Evolutionary conservation across 108 stramenopile genomes (phyloP).

Genomic region (Nitzschia sp.): DNA sequence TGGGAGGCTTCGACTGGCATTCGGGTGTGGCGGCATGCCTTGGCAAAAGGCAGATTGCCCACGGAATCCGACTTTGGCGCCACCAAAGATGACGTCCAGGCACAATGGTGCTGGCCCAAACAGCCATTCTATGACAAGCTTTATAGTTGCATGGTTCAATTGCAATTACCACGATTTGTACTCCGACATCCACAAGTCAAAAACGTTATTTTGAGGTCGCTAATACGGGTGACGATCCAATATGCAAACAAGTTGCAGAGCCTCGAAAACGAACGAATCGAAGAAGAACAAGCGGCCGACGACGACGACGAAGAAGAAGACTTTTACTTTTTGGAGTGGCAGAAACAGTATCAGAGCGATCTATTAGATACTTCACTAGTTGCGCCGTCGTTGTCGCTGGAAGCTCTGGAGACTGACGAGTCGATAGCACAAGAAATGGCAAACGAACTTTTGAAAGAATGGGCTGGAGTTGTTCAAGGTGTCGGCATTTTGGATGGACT

Average conservation of each 20-base stretch:
- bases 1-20: slow-evolving; percentile 26
- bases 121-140: slow-evolving; percentile 57
- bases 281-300: slow-evolving; percentile 26
- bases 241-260: slow-evolving; percentile 30
- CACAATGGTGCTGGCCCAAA: slow-evolving; percentile 47
- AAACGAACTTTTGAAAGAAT: slow-evolving; percentile 42
- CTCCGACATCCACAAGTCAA: slow-evolving; percentile 63
- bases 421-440: slow-evolving; percentile 45
- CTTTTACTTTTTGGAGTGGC: not conserved
- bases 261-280: slow-evolving; percentile 23
- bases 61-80: slow-evolving; percentile 27
- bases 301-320: slow-evolving; percentile 30
- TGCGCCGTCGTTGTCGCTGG: not conserved
- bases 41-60: slow-evolving; percentile 41
- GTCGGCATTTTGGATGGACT: slow-evolving; percentile 58
- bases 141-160: slow-evolving; percentile 20
- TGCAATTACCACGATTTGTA: slow-evolving; percentile 64
- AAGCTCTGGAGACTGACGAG: slow-evolving; percentile 4
- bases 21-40: slow-evolving; percentile 27
- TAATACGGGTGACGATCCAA: slow-evolving; percentile 46
- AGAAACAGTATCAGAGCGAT: slow-evolving; percentile 11
- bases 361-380: not conserved
- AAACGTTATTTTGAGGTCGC: slow-evolving; percentile 45
- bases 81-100: not conserved
- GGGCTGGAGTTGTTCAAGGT: slow-evolving; percentile 51